Evolutionary conservation across 2,329 filamentous ascomycete genomes (phyloP).

Genomic region (Fusarium udum): DNA sequence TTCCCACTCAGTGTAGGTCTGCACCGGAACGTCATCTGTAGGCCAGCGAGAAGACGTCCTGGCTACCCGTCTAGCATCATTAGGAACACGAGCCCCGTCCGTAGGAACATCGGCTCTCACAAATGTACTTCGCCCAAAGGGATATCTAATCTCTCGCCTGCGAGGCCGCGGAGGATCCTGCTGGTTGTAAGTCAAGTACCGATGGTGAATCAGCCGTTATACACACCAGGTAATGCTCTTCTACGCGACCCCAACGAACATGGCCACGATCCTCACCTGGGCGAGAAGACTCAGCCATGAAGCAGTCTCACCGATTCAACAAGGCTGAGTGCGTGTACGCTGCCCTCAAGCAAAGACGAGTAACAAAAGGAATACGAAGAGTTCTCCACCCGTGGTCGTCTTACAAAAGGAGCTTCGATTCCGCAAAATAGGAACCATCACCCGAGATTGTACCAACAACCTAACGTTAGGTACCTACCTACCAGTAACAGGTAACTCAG

Average conservation of each 20-base stretch:
- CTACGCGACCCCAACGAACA: slow-evolving; percentile 31
- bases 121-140: slow-evolving; percentile 15
- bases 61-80: not conserved
- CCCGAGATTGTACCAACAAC: not conserved
- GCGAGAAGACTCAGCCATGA: slow-evolving; percentile 16
- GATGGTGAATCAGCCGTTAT: not conserved
- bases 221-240: slow-evolving; percentile 34
- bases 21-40: not conserved
- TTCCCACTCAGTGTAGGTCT: not conserved
- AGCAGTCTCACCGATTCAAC: not conserved
- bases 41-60: not conserved
- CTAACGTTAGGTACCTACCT: not conserved
- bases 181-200: slow-evolving; percentile 1
- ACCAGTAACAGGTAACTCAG: not conserved
- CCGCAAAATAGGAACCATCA: not conserved
- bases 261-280: slow-evolving; percentile 16
- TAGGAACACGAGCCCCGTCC: not conserved
- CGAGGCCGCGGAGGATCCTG: slow-evolving; percentile 13
- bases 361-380: not conserved
- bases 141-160: slow-evolving; percentile 1
- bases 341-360: not conserved
- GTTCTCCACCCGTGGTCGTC: not conserved
- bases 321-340: not conserved
- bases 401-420: not conserved
- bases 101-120: not conserved